Evolutionary conservation across 768 basidiomycete genomes (phyloP).

Genomic region (Lactarius indigo): DNA sequence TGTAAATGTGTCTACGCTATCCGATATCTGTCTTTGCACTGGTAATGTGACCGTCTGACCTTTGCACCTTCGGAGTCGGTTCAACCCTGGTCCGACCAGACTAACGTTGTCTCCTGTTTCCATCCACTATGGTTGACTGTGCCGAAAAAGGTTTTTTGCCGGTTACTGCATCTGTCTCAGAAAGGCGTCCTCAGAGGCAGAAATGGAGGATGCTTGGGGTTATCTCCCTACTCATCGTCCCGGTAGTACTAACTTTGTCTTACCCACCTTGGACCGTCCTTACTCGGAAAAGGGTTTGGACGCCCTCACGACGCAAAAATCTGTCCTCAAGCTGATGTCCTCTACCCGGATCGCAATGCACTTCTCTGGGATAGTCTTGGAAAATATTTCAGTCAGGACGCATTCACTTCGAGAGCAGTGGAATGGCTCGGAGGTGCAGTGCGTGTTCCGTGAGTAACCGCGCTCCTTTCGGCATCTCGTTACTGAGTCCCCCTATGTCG

Average conservation of each 20-base stretch:
- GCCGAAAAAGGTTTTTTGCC: background rate
- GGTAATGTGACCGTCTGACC: too few species aligned
- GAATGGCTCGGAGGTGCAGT: slow-evolving; percentile 41
- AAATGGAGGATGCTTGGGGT: background rate
- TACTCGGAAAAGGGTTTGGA: background rate
- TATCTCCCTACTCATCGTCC: background rate
- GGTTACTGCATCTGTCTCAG: background rate
- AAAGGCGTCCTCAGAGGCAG: background rate
- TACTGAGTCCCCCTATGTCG: background rate
- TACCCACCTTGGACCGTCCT: background rate
- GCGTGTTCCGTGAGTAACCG: slow-evolving; percentile 35
- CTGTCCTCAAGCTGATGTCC: slow-evolving; percentile 30
- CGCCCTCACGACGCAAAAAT: background rate
- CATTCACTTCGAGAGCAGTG: slow-evolving; percentile 36
- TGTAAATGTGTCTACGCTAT: too few species aligned
- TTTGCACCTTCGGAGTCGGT: too few species aligned
- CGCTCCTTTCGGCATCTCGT: background rate
- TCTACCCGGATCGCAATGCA: slow-evolving; percentile 33
- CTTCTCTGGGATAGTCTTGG: slow-evolving; percentile 34
- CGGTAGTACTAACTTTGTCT: background rate
- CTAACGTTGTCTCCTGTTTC: background rate
- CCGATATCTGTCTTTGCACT: too few species aligned
- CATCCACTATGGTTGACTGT: background rate
- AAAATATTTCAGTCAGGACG: slow-evolving; percentile 31
- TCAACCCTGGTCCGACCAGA: background rate